Percentiles rank a stretch among this genome's conserved stretches.
phyloP scores from a whole-genome alignment of 345 rosid species.

The Gossypium turneri region DNA sequence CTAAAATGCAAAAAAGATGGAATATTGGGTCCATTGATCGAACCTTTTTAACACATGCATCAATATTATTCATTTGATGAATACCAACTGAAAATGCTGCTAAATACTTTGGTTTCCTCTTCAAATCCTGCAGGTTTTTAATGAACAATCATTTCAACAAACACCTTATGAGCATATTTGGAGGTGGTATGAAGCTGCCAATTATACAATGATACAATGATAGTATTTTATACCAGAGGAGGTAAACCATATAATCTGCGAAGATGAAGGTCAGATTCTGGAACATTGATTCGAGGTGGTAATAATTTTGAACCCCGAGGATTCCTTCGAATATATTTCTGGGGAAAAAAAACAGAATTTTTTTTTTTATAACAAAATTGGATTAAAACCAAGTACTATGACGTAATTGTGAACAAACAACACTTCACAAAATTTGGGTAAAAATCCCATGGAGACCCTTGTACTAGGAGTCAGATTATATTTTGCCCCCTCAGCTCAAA shows the following conservation, averaged over 20 bases:
- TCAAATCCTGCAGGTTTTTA: conserved; percentile 60
- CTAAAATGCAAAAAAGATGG: not conserved
- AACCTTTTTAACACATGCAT: conserved; percentile 80
- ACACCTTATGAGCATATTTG: not conserved
- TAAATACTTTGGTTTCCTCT: conserved; percentile 76
- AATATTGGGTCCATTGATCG: not conserved
- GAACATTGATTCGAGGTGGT: conserved; percentile 76
- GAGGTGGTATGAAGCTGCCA: not conserved
- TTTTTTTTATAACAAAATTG: not conserved
- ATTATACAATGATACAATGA: not conserved
- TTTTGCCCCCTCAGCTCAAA: too few species aligned
- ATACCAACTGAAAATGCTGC: conserved; percentile 84
- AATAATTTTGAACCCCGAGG: conserved; percentile 90
- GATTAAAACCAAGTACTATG: not conserved
- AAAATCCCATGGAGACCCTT: accelerated
- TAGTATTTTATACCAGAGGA: conserved; percentile 51
- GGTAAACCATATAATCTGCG: conserved; percentile 98
- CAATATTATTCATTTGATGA: conserved; percentile 61
- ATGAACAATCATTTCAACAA: not conserved
- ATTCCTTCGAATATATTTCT: conserved; percentile 79
- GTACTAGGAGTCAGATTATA: too few species aligned
- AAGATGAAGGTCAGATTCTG: conserved; percentile 74
- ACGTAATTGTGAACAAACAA: not conserved
- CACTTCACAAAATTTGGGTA: not conserved
- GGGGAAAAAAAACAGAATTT: conserved; percentile 11